Base-by-base conservation (phyloP, 306 rosid species). In the Argentina anserina region DNA sequence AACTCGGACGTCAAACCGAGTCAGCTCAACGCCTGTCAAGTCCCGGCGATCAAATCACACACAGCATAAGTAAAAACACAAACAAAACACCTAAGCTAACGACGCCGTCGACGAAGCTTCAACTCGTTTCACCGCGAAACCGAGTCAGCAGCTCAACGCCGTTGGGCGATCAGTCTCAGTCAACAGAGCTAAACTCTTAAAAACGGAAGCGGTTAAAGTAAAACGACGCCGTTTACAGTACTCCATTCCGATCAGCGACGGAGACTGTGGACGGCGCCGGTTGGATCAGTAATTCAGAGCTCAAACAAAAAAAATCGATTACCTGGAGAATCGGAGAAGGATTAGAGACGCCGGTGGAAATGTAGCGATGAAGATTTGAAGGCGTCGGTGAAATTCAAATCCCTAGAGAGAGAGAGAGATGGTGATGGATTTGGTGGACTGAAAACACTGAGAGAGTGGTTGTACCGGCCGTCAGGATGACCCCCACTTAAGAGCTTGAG, bases 381-480 rank as follows among this genome's bases (percentile, higher is more conserved):
- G 28, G 47, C 33, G 41, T 56, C 42, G 79, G 46, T 58, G 49
- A 70, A 34, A 6, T 11, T 56, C 43, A 41, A 70, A 41, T 36
- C 46, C 20, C 37, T 17, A 34, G 72, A 73, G 76, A 33, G 79
- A 81, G 46, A 68, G 49, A 83, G 73, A 66, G 62, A 74, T 78
- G 23, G 20, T 61, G 23, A 15, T 43, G 20, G 71, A 8, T 68
- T 72, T 75, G 85, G 85, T 75, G 83, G 69, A 55, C 74, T 71
- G 79, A 56, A 29, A 17, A 0, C 34, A 47, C 56, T 56, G 21
- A 29, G 52, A n/a, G 78, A 77, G 56, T 53, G 75, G 86, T 79
- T 75, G 85, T 77, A 84, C 78, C 80, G 45, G 78, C 76, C 47
- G 34, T 69, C 12, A 33, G 76, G 70, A 73, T 80, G 74, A 84